Evolutionary conservation across 2,329 filamentous ascomycete species (phyloP), one percentile per base, ranked within the genome.

Genomic region (Ploettnerulaceae sp.): DNA sequence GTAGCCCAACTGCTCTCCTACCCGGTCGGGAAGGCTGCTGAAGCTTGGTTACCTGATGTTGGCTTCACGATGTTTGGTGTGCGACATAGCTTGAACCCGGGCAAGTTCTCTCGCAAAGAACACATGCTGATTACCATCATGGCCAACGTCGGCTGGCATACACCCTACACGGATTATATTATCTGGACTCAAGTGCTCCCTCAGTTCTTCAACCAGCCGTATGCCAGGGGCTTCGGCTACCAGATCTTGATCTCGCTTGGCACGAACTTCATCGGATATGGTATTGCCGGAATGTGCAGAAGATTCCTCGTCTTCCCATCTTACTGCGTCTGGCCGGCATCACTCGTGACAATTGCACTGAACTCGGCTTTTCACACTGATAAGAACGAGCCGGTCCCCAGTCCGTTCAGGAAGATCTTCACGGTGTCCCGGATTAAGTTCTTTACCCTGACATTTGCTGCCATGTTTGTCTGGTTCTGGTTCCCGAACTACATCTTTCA

Each of bases 41-140:
- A 77, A 11, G 42, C 17, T 26, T 33, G 26, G 14, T 64, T 81
- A 32, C 77, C 77, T 0, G 72, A 76, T 51, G 64, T 59, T 35
- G 71, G 71, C 25, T 68, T 81, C 54, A 73, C 65, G 1, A 55
- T 74, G 12, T 73, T 63, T 52, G 67, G 66, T 4, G 50, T 53
- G 3, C 56, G 59, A 14, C 65, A 66, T 53, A 64, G 61, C 22
- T 52, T 68, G 12, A 84, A 84, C 43, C 80, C 81, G 0, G 79
- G 80, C 4, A 45, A 44, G 0, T 84, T 84, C 64, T 84, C 81
- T 56, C 71, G 80, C 59, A 85, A 84, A 63, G 81, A 84, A 59
- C 81, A 84, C 59, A 67, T 77, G 40, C 74, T 84, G 50, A 82
- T 84, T 44, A 76, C 79, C 14, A 77, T 82, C 55, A 82, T 83